Evolutionary conservation across 495 filamentous ascomycete genomes (phyloP), one percentile per base, ranked within the genome.

Genomic region (Thermothielavioides terrestris): DNA sequence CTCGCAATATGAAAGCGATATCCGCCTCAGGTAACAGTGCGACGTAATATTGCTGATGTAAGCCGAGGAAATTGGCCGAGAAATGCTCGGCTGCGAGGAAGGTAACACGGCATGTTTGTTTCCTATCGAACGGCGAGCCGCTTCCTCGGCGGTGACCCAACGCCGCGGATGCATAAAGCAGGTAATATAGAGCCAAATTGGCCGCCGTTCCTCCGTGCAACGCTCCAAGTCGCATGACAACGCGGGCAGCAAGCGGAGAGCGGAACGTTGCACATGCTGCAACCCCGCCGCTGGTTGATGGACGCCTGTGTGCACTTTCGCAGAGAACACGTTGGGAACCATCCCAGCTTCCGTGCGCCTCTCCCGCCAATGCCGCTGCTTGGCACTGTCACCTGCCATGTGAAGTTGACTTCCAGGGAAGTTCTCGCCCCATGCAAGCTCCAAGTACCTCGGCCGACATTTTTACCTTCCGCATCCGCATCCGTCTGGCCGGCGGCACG

Each of bases 301-400:
- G n/a, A n/a, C n/a, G n/a, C n/a, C n/a, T n/a, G n/a, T n/a, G n/a
- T n/a, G n/a, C n/a, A n/a, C n/a, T n/a, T n/a, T n/a, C n/a, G n/a
- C n/a, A n/a, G n/a, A n/a, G n/a, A n/a, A n/a, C n/a, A n/a, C n/a
- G n/a, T n/a, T n/a, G n/a, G n/a, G n/a, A n/a, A n/a, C n/a, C n/a
- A n/a, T n/a, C n/a, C n/a, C n/a, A 3, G 45, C 25, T 44, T 41
- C 41, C 34, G 34, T 45, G 50, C 43, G 50, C 43, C 42, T 37
- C 43, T 46, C 42, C 50, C 36, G 50, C 22, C 43, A 4, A 4
- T 34, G 21, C 37, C 18, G 22, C 11, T 28, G 20, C 50, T 52
- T 53, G 35, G 42, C 42, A n/a, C 1, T 31, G 12, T 23, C 37
- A 17, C 17, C 12, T 9, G 36, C 8, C 12, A 12, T 9, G 23